Evolutionary conservation across 139 green algal genomes (phyloP), one percentile per base, ranked within the genome.

Genomic region (Chlamydomonas asymmetrica): DNA sequence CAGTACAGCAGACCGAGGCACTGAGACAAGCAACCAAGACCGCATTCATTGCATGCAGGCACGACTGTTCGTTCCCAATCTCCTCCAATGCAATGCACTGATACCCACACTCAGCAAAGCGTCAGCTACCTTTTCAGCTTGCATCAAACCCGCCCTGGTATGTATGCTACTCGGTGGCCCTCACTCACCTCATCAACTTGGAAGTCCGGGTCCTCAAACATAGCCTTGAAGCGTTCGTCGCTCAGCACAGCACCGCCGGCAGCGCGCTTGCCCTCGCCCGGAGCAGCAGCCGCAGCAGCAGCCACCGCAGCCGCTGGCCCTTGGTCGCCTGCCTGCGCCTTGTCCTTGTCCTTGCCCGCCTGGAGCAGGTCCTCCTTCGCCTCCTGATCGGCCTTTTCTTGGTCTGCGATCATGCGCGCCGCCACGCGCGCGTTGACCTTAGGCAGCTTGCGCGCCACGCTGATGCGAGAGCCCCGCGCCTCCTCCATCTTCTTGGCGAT

Each of bases 121-220:
- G n/a, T n/a, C n/a, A n/a, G n/a, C n/a, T n/a, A n/a, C n/a, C n/a
- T n/a, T n/a, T n/a, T n/a, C n/a, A n/a, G n/a, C n/a, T n/a, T n/a
- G n/a, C n/a, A n/a, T n/a, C n/a, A n/a, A n/a, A n/a, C n/a, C n/a
- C n/a, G n/a, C n/a, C n/a, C n/a, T n/a, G n/a, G n/a, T n/a, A n/a
- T n/a, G n/a, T n/a, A n/a, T n/a, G n/a, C n/a, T n/a, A n/a, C n/a
- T n/a, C n/a, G n/a, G n/a, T n/a, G n/a, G n/a, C n/a, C n/a, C n/a
- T n/a, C n/a, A n/a, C n/a, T n/a, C n/a, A n/a, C n/a, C n/a, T 96
- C 90, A 78, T 98, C 92, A 22, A 98, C 84, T 1, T 84, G 71
- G 66, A 96, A 98, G 61, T 86, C 91, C 0, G 83, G 66, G 78
- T 98, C 89, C 67, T 95, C 84, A 67, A 97, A 98, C 89, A 98